Conservation (phyloP, 495 filamentous ascomycete species). For the Lasiosphaeria hispida region DNA sequence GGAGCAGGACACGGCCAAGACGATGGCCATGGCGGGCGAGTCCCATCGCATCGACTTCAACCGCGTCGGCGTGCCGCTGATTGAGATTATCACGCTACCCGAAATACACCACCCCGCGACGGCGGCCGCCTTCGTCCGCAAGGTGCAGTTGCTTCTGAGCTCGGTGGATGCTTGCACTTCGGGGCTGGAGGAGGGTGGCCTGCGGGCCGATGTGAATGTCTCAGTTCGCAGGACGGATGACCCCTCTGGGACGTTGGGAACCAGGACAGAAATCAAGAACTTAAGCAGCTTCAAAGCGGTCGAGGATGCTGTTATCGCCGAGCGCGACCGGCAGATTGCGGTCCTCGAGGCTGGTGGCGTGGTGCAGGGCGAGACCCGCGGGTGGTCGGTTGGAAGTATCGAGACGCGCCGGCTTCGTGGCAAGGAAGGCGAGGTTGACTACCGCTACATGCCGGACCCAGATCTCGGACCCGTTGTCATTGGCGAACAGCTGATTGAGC, state of each 20-base stretch:
- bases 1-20: slow-evolving; percentile 97
- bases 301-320: slow-evolving; percentile 87
- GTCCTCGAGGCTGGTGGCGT: slow-evolving; percentile 75
- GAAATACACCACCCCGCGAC: slow-evolving; percentile 80
- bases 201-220: slow-evolving; percentile 95
- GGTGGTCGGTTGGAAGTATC: slow-evolving; percentile 80
- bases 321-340: slow-evolving; percentile 81
- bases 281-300: slow-evolving; percentile 91
- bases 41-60: slow-evolving; percentile 91
- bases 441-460: slow-evolving; percentile 97
- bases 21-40: slow-evolving; percentile 68
- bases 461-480: slow-evolving; percentile 81
- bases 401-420: slow-evolving; percentile 78
- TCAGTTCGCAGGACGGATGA: slow-evolving; percentile 63
- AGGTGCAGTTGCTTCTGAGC: slow-evolving; percentile 81
- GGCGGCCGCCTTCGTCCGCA: slow-evolving; percentile 81
- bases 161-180: slow-evolving; percentile 76
- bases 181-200: slow-evolving; percentile 89
- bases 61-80: slow-evolving; percentile 81
- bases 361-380: slow-evolving; percentile 85
- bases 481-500: slow-evolving; percentile 61
- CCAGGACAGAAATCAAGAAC: slow-evolving; percentile 97
- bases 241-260: slow-evolving; percentile 58
- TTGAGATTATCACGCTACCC: slow-evolving; percentile 93
- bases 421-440: slow-evolving; percentile 97